A percentile compares a stretch with the other conserved stretches of the same genome.
Conservation (phyloP, 768 basidiomycete genomes). For the Lanmaoa rubissima region DNA sequence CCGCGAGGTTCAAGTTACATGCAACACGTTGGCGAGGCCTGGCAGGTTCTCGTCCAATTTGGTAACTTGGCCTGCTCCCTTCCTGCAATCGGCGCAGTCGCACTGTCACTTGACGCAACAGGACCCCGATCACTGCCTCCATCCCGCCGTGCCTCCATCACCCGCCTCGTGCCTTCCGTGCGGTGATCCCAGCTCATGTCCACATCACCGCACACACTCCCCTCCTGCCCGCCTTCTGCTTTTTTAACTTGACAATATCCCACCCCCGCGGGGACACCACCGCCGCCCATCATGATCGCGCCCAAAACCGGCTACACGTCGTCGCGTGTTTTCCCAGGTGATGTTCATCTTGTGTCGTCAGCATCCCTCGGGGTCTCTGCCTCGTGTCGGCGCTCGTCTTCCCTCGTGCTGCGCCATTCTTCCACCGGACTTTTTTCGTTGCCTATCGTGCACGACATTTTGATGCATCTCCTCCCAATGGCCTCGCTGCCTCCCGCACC, state of each 20-base stretch:
- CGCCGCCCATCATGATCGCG: no score
- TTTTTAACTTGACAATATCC: no score
- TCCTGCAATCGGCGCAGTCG: slow-evolving; percentile 19
- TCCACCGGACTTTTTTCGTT: slow-evolving; percentile 4
- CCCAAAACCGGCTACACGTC: neutral
- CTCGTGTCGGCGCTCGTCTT: slow-evolving; percentile 32
- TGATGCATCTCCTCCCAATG: neutral
- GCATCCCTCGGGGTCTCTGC: slow-evolving; percentile 19
- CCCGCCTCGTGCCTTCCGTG: slow-evolving; percentile 25
- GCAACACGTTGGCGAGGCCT: slow-evolving; percentile 31
- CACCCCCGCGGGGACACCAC: neutral
- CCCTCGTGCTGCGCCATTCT: slow-evolving; percentile 15
- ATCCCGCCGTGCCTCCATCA: slow-evolving; percentile 20
- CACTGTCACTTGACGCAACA: slow-evolving; percentile 1
- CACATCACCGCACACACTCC: slow-evolving; percentile 1
- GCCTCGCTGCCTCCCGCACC: slow-evolving; percentile 3
- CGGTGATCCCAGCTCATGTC: neutral
- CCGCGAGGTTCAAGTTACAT: slow-evolving; percentile 22
- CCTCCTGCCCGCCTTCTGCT: no score
- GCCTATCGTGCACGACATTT: neutral
- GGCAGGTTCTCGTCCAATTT: slow-evolving; percentile 11
- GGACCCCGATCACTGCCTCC: slow-evolving; percentile 22
- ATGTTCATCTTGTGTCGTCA: slow-evolving; percentile 14
- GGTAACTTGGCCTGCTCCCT: slow-evolving; percentile 9
- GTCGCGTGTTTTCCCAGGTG: slow-evolving; percentile 19